These are phyloP conservation scores for Vigna trinervia DNA, from an alignment of 306 rosid genomes.

Conservation along the genomic window DNA sequence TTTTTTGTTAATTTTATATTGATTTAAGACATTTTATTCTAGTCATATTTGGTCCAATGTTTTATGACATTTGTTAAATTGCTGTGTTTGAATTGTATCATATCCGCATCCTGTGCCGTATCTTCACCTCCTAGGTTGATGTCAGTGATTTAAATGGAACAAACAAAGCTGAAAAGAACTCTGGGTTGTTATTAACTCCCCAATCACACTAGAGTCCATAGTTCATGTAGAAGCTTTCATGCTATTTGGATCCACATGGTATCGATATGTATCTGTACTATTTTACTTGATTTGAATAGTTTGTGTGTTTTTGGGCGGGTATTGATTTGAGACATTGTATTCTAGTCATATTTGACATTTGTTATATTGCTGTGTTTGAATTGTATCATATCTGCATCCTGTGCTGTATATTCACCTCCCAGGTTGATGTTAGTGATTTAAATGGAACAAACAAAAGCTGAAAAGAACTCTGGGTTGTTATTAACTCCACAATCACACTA, in stretches of 20 bases:
- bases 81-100: neutral
- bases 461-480: conserved; percentile 33
- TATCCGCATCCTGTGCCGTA: neutral
- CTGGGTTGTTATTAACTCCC: conserved; percentile 28
- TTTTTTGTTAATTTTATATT: neutral
- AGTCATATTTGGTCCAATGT: neutral
- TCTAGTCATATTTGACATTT: neutral
- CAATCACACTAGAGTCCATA: conserved; percentile 25
- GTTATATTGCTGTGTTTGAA: neutral
- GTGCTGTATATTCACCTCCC: neutral
- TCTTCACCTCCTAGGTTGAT: neutral
- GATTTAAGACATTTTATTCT: neutral
- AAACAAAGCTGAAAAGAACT: conserved; percentile 30
- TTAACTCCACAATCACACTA: conserved; percentile 8
- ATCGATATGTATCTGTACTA: conserved; percentile 13
- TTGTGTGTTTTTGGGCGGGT: neutral
- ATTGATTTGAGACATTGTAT: neutral
- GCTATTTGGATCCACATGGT: conserved; percentile 31
- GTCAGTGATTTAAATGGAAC: conserved; percentile 21
- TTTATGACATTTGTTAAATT: neutral
- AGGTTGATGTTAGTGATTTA: conserved; percentile 1
- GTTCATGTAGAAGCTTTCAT: conserved; percentile 9
- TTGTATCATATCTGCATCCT: neutral
- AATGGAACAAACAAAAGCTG: conserved; percentile 29
- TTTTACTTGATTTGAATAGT: conserved; percentile 19